Percentiles rank a stretch among this genome's conserved stretches.
These are phyloP conservation scores for Emiliania huxleyi DNA, from an alignment of 78 protist species.

Conservation along the genomic window DNA sequence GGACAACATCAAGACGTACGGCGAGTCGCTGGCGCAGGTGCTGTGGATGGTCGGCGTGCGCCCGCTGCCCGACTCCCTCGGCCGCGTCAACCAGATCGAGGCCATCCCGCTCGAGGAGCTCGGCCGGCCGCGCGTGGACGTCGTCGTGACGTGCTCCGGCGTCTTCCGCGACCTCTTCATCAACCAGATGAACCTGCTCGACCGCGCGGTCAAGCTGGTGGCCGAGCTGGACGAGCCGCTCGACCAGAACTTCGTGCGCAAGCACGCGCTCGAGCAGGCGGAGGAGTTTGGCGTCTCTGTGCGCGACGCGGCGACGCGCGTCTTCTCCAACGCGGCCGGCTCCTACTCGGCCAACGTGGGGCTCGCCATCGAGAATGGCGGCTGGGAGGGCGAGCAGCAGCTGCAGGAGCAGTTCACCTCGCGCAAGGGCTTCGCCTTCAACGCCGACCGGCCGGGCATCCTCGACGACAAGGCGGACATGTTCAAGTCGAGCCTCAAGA, in stretches of 20 bases:
- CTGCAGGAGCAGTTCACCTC: conserved; percentile 49
- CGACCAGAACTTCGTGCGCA: conserved; percentile 55
- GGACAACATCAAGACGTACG: conserved; percentile 63
- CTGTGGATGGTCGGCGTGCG: conserved; percentile 48
- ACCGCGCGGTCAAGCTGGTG: conserved; percentile 52
- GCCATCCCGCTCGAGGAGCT: conserved; percentile 60
- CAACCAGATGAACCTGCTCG: conserved; percentile 62
- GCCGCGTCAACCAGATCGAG: conserved; percentile 56
- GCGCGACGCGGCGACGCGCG: conserved; percentile 55
- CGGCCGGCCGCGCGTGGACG: conserved; percentile 61
- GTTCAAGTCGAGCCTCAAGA: conserved; percentile 38
- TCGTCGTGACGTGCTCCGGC: conserved; percentile 57
- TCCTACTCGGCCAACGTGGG: conserved; percentile 57
- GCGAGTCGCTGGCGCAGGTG: conserved; percentile 56
- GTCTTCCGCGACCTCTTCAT: conserved; percentile 63
- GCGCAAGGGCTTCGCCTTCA: conserved; percentile 64
- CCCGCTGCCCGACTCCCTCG: conserved; percentile 51
- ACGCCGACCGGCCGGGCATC: conserved; percentile 54
- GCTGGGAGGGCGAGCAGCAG: conserved; percentile 42
- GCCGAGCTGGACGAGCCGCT: conserved; percentile 63
- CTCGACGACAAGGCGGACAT: conserved; percentile 13
- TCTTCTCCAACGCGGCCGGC: conserved; percentile 58
- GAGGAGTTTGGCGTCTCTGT: conserved; percentile 42
- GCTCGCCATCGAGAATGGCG: conserved; percentile 61
- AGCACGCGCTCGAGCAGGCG: conserved; percentile 60